Percentiles rank a stretch among this genome's conserved stretches.
These are phyloP conservation scores for Piloderma croceum DNA, from an alignment of 768 basidiomycete species.

Conservation along the genomic window DNA sequence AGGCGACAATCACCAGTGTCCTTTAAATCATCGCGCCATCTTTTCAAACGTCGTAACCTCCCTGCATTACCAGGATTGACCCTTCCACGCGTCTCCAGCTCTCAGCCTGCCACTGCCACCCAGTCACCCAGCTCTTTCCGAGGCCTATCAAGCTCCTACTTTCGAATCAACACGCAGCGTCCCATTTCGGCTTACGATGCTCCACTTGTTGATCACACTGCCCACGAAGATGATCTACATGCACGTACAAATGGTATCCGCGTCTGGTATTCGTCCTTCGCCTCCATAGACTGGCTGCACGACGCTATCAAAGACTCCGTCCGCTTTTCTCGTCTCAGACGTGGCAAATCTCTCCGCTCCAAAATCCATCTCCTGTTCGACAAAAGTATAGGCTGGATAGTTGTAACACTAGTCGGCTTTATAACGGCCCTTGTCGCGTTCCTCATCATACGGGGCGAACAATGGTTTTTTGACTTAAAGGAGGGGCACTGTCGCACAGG, in stretches of 20 bases:
- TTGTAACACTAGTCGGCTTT: conserved; percentile 85
- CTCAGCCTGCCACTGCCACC: conserved; percentile 32
- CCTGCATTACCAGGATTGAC: conserved; percentile 33
- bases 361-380: conserved; percentile 60
- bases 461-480: conserved; percentile 88
- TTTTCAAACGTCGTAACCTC: conserved; percentile 30
- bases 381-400: conserved; percentile 81
- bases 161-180: conserved; percentile 44
- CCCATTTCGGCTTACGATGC: conserved; percentile 75
- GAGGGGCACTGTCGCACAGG: conserved; percentile 74
- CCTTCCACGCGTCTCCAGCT: conserved; percentile 29
- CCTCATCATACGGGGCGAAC: conserved; percentile 78
- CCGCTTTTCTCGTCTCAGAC: conserved; percentile 68
- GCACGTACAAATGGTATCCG: conserved; percentile 80
- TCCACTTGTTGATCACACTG: conserved; percentile 28
- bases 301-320: conserved; percentile 92
- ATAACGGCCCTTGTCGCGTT: conserved; percentile 83
- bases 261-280: conserved; percentile 68
- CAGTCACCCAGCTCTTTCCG: conserved; percentile 31
- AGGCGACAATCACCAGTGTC: conserved; percentile 20
- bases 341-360: conserved; percentile 64
- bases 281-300: conserved; percentile 94
- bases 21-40: conserved; percentile 22
- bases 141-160: conserved; percentile 22
- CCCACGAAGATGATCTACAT: conserved; percentile 38